Base-by-base conservation (phyloP, 2,329 filamentous ascomycete genomes). In the Clonostachys sp. region DNA sequence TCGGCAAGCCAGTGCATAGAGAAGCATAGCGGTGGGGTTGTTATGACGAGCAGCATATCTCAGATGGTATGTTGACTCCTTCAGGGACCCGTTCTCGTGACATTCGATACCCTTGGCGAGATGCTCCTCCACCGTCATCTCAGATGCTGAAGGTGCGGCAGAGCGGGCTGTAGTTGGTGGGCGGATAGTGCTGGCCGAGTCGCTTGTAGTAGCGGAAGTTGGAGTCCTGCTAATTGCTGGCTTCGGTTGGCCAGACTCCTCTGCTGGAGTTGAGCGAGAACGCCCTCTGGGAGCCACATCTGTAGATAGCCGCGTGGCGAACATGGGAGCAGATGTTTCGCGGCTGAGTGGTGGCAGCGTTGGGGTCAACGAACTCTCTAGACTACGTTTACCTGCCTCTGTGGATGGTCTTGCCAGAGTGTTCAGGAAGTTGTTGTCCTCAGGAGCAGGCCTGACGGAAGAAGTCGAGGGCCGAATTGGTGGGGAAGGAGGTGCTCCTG, bases 31-130 rank as follows among this genome's bases (percentile, higher is more conserved):
- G 0, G 92, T 96, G 1, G 94, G 89, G 49, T 95, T 81, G 42
- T 90, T 89, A 48, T 89, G 85, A 57, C 85, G 84, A 1, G 94
- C 92, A 5, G 94, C 94, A 50, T 95, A 81, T 34, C 94, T 87
- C 41, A 99, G 78, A 62, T 99, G 94, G 61, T 97, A 99, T 1
- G 94, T 97, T 0, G 92, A 97, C 66, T 97, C 91, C 53, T 91
- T 91, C 33, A 96, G 73, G 12, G 88, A 86, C 16, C 92, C 92
- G 42, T 85, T 83, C 62, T 96, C 89, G 61, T 99, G 94, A 50
- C 90, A 86, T 51, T 89, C 84, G 48, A 99, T 94, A 9, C 90
- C 94, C 68, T 92, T 94, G 30, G 86, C 79, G 42, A 97, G 81
- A 62, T 99, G 92, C 50, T 97, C 87, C 55, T 97, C 91, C 0